Percentiles rank a stretch among this genome's conserved stretches.
These are phyloP conservation scores for Kwoniella mangroviensis DNA, from an alignment of 768 basidiomycete species.

Conservation along the genomic window DNA sequence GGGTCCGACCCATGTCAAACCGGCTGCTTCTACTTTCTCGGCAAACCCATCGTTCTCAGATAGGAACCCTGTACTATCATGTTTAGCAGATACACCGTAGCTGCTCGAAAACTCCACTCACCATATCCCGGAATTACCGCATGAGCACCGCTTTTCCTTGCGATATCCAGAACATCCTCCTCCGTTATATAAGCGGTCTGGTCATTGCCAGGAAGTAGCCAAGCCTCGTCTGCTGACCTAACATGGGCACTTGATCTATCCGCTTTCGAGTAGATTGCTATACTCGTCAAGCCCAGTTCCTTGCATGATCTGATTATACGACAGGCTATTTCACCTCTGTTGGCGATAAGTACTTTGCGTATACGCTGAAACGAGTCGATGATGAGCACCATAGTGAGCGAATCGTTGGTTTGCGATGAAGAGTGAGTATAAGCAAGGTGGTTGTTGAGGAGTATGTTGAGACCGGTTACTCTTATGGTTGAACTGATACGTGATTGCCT, in stretches of 20 bases:
- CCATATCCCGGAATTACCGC: slow-evolving; percentile 55
- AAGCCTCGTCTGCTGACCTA: slow-evolving; percentile 63
- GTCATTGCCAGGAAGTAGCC: slow-evolving; percentile 38
- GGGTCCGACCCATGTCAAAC: slow-evolving; percentile 68
- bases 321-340: slow-evolving; percentile 74
- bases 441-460: too few species aligned
- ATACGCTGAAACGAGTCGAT: slow-evolving; percentile 32
- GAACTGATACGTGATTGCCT: background rate
- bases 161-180: slow-evolving; percentile 38
- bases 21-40: slow-evolving; percentile 60
- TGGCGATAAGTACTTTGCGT: slow-evolving; percentile 65
- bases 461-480: background rate
- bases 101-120: slow-evolving; percentile 8
- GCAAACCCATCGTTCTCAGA: slow-evolving; percentile 70
- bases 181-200: slow-evolving; percentile 36
- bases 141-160: slow-evolving; percentile 37
- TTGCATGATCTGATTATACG: slow-evolving; percentile 68
- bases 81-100: too few species aligned
- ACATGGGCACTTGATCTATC: slow-evolving; percentile 69
- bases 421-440: background rate
- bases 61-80: slow-evolving; percentile 62
- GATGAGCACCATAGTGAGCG: slow-evolving; percentile 24
- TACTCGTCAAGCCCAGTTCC: slow-evolving; percentile 63
- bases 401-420: background rate
- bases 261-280: slow-evolving; percentile 67